A percentile compares a stretch with the other conserved stretches of the same genome.
phyloP scores from a whole-genome alignment of 495 filamentous ascomycete genomes.

The Penicillium ochrochloron region DNA sequence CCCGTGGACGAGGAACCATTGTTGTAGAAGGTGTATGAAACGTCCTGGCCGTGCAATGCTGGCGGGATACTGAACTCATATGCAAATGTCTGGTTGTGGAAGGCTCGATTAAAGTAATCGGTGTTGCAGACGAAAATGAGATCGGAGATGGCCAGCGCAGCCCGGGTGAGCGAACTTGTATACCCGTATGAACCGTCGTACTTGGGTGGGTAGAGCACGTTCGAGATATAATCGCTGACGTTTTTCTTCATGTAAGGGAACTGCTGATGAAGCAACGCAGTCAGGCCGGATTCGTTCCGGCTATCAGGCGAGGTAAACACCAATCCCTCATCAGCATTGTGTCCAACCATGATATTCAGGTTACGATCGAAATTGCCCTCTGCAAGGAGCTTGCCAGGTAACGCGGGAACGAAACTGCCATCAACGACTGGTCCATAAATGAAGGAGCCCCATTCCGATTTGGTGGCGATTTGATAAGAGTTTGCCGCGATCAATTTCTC shows the following conservation, averaged over 20 bases:
- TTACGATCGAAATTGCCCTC: slow-evolving; percentile 58
- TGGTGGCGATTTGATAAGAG: slow-evolving; percentile 46
- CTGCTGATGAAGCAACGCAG: slow-evolving; percentile 48
- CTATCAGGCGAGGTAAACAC: slow-evolving; percentile 63
- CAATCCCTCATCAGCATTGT: slow-evolving; percentile 60
- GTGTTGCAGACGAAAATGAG: slow-evolving; percentile 68
- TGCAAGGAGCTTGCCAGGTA: slow-evolving; percentile 61
- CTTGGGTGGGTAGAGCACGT: slow-evolving; percentile 62
- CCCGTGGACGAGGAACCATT: slow-evolving; percentile 26
- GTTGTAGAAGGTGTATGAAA: slow-evolving; percentile 64
- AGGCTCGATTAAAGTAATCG: slow-evolving; percentile 54
- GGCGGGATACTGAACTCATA: slow-evolving; percentile 68
- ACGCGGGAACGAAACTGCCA: slow-evolving; percentile 58
- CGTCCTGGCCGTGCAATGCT: slow-evolving; percentile 58
- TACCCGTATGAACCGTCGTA: slow-evolving; percentile 58
- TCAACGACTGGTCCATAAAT: slow-evolving; percentile 64
- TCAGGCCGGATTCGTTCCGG: slow-evolving; percentile 44
- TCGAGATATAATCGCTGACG: slow-evolving; percentile 52
- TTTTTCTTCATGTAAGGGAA: slow-evolving; percentile 37
- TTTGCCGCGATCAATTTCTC: slow-evolving; percentile 56
- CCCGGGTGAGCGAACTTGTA: slow-evolving; percentile 44
- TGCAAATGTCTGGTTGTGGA: slow-evolving; percentile 55
- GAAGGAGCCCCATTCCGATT: slow-evolving; percentile 52
- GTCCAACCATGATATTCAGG: slow-evolving; percentile 59
- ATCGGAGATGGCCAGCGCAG: slow-evolving; percentile 36